phyloP scores from a whole-genome alignment of 768 basidiomycete species.

The Naganishia onofrii region DNA sequence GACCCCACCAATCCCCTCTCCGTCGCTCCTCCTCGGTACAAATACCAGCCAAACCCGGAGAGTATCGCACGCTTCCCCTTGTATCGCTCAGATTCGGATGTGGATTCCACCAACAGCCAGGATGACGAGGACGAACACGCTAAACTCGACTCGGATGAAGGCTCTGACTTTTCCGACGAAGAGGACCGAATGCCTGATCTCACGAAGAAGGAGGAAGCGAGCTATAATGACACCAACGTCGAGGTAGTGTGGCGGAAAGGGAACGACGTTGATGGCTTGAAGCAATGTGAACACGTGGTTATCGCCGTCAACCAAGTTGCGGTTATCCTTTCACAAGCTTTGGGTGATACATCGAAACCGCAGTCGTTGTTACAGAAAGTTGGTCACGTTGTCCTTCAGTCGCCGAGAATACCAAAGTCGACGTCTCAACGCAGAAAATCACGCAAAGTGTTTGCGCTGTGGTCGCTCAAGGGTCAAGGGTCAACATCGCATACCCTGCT shows the following conservation, averaged over 20 bases:
- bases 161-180: slow-evolving; percentile 15
- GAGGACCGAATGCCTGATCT: slow-evolving; percentile 16
- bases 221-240: not conserved
- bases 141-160: slow-evolving; percentile 1
- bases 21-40: slow-evolving; percentile 19
- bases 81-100: slow-evolving; percentile 14
- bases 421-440: not conserved
- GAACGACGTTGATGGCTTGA: not conserved
- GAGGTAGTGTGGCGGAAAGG: slow-evolving; percentile 5
- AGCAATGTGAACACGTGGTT: not conserved
- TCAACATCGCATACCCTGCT: not conserved
- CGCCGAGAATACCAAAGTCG: not conserved
- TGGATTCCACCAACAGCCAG: not conserved
- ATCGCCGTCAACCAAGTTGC: slow-evolving; percentile 19
- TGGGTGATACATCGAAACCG: not conserved
- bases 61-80: not conserved
- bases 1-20: slow-evolving; percentile 21
- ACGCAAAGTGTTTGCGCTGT: slow-evolving; percentile 4
- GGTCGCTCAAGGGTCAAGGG: not conserved
- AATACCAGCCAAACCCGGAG: slow-evolving; percentile 22
- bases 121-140: not conserved
- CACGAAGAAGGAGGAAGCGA: not conserved
- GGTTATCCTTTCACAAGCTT: slow-evolving; percentile 2
- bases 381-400: slow-evolving; percentile 4
- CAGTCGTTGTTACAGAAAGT: not conserved